Evolutionary conservation across 1,284 basidiomycete species (phyloP), one percentile per base, ranked within the genome.

Genomic region (Sanguinoderma infundibulare): DNA sequence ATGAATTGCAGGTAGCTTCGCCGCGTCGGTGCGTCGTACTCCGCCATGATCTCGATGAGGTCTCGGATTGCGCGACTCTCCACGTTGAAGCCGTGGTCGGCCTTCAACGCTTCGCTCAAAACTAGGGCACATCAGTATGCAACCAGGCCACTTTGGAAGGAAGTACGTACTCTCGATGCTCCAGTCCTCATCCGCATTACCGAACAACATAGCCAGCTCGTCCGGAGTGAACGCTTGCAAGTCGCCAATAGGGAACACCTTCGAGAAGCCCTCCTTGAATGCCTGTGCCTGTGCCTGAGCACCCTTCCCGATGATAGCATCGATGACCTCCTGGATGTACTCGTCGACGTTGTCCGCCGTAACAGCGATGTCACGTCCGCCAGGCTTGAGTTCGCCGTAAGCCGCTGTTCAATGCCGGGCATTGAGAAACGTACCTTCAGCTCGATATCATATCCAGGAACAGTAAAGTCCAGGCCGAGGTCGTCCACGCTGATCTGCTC

Each of bases 71-170:
- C 88, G 32, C 89, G 87, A 73, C 94, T 97, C 74, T 98, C 97
- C 22, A 92, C 88, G 67, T 96, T 96, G 82, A 97, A 98, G 10
- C 98, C 98, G 74, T 99, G 98, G 72, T 99, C 98, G 10, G 98
- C 97, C 77, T 98, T 98, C 77, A 98, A 78, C 5, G 91, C 87
- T 72, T 96, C 94, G 57, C 86, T 87, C 47, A 99, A 82, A n/a
- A 95, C 96, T 92, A 64, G 3, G 47, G 24, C 14, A 52, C 55
- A 55, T 62, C 42, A 58, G 62, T 63, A 47, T 51, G 40, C 39
- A 55, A 22, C 8, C 15, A n/a, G 47, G 38, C 35, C 12, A 14
- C n/a, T n/a, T 39, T 28, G 26, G 14, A 26, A 2, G 3, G 1
- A 44, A 35, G 38, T 1, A 81, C 92, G 69, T 75, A 96, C 95